Evolutionary conservation across 306 rosid genomes (phyloP), one percentile per base, ranked within the genome.

Genomic region (Cucurbita maxima): DNA sequence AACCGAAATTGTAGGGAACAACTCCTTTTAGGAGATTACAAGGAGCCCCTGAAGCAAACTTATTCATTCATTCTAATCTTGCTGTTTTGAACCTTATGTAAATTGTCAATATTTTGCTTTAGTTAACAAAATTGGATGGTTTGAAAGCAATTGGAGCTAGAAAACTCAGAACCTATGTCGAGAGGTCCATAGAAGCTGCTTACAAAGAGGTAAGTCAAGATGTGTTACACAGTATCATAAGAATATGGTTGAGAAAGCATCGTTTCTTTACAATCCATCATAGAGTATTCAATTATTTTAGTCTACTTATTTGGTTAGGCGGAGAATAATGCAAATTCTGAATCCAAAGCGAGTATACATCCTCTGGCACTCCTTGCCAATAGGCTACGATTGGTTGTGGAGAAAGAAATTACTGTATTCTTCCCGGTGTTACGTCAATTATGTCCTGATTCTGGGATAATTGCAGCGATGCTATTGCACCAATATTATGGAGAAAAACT

Each of bases 361-460:
- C 86, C 89, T 45, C 73, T 86, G 73, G 77, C 81, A 14, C 77
- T 86, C 37, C 86, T 86, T 76, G 89, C 87, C 70, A 75, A 83
- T 77, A 85, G 80, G 66, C 82, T 86, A 50, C 78, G 83, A 78
- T 77, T 72, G 78, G 74, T 86, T 77, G 79, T 80, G 71, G 81
- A 79, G 84, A 86, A 80, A 76, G 89, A 86, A 79, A 74, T 79
- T 72, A 79, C 61, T 54, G 81, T 79, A 40, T 86, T 86, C 81
- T 73, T 59, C 70, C 84, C 86, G 5, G 84, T 75, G 25, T 61
- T 86, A 45, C 60, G 74, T 73, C 75, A 58, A 43, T 83, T 83
- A 78, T 83, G 81, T 76, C 82, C 86, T 45, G 78, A 86, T 68
- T 79, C 84, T 69, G 87, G 87, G 75, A 80, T 75, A 30, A 73